Conservation (phyloP, 768 basidiomycete genomes). For the Amanita inopinata region DNA sequence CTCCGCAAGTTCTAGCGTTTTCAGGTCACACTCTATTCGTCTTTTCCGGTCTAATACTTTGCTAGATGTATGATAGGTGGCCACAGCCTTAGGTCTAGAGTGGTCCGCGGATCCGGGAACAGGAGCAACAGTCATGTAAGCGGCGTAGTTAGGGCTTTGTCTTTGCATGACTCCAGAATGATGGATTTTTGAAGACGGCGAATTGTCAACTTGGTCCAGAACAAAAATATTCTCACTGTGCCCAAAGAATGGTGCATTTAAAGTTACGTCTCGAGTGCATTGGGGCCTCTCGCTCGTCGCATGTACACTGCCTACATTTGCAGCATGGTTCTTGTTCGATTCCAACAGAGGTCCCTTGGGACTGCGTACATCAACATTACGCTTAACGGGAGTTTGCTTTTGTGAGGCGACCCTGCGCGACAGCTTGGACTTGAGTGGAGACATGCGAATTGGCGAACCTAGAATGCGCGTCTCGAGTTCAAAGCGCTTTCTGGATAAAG, state of each 20-base stretch:
- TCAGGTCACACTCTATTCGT: neutral
- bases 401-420: neutral
- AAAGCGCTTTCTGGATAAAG: neutral
- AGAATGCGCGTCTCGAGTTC: neutral
- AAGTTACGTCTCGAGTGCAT: no score
- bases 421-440: neutral
- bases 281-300: neutral
- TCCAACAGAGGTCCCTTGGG: neutral
- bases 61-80: neutral
- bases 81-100: no score
- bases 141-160: no score
- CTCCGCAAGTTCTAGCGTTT: constrained; percentile 15
- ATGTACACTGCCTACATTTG: no score
- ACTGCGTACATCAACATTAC: no score
- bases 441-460: neutral
- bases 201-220: no score
- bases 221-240: no score
- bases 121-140: no score
- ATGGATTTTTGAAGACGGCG: no score
- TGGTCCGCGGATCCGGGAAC: no score
- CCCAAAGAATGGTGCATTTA: no score
- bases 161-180: neutral
- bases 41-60: neutral
- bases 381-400: no score
- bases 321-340: neutral